Evolutionary conservation across 2,329 filamentous ascomycete genomes (phyloP).

Genomic region (Fusarium citri): DNA sequence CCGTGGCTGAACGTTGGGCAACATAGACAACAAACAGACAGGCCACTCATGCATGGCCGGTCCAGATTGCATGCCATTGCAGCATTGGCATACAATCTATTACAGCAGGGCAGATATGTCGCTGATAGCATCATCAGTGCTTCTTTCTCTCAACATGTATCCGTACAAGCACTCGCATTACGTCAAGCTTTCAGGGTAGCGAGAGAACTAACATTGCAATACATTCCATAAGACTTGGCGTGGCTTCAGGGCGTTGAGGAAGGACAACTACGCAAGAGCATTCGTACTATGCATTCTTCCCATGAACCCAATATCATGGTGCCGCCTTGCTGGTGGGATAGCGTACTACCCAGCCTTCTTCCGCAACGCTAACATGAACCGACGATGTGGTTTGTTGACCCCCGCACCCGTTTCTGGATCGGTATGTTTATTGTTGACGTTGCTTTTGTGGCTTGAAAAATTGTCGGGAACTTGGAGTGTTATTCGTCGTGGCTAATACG

Average conservation of each 20-base stretch:
- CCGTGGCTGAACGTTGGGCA: slow-evolving; percentile 22
- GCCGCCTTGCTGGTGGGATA: background rate
- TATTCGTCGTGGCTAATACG: slow-evolving; percentile 1
- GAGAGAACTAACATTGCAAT: background rate
- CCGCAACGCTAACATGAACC: slow-evolving; percentile 7
- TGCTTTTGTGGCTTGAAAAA: slow-evolving; percentile 25
- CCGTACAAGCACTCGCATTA: background rate
- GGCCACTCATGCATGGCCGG: slow-evolving; percentile 12
- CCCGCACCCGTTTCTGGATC: slow-evolving; percentile 23
- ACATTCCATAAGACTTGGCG: slow-evolving; percentile 17
- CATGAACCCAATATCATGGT: background rate
- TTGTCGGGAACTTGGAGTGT: slow-evolving; percentile 6
- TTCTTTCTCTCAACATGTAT: background rate
- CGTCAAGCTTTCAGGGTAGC: background rate
- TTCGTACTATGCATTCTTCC: slow-evolving; percentile 33
- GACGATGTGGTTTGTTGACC: slow-evolving; percentile 19
- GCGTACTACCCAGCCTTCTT: slow-evolving; percentile 19
- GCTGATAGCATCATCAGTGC: background rate
- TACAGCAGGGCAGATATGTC: background rate
- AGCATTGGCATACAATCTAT: background rate
- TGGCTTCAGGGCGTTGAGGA: background rate
- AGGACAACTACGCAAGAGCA: slow-evolving; percentile 27
- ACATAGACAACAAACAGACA: slow-evolving; percentile 18
- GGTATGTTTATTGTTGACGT: slow-evolving; percentile 26
- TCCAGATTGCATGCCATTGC: background rate